phyloP scores from a whole-genome alignment of 805 yeast species.

The Ogataea kodamae region DNA sequence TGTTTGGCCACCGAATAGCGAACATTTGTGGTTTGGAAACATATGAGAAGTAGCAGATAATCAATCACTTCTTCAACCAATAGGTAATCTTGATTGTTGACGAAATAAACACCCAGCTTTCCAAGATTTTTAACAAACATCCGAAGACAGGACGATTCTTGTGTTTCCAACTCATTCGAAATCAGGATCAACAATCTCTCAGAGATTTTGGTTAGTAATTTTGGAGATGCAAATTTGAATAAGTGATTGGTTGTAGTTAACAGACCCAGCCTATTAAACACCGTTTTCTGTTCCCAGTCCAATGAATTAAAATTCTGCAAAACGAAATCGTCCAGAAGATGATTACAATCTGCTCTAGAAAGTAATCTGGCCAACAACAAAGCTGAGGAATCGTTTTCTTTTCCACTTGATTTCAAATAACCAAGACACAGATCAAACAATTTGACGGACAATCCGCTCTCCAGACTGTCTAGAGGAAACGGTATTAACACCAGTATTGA shows the following conservation, averaged over 20 bases:
- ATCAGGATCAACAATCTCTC: conserved; percentile 19
- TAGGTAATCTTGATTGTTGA: conserved; percentile 31
- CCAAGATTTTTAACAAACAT: conserved; percentile 36
- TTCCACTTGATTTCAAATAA: conserved; percentile 46
- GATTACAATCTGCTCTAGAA: conserved; percentile 42
- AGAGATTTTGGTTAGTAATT: conserved; percentile 5
- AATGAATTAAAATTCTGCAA: conserved; percentile 18
- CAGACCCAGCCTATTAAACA: conserved; percentile 18
- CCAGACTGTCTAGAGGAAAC: conserved; percentile 49
- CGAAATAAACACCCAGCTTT: conserved; percentile 35
- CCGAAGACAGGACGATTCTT: conserved; percentile 14
- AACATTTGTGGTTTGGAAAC: conserved; percentile 49
- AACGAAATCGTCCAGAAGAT: conserved; percentile 29
- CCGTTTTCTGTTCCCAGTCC: conserved; percentile 16
- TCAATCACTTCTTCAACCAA: conserved; percentile 47
- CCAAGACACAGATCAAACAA: conserved; percentile 36
- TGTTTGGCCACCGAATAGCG: conserved; percentile 69
- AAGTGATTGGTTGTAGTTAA: conserved; percentile 24
- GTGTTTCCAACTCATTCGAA: conserved; percentile 13
- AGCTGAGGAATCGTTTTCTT: conserved; percentile 53
- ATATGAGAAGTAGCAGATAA: conserved; percentile 42
- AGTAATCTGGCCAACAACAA: conserved; percentile 50
- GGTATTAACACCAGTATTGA: conserved; percentile 70
- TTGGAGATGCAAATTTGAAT: conserved; percentile 17
- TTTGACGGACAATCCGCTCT: conserved; percentile 29